Evolutionary conservation across 2,329 filamentous ascomycete genomes (phyloP), one percentile per base, ranked within the genome.

Genomic region (Aspergillus niger): DNA sequence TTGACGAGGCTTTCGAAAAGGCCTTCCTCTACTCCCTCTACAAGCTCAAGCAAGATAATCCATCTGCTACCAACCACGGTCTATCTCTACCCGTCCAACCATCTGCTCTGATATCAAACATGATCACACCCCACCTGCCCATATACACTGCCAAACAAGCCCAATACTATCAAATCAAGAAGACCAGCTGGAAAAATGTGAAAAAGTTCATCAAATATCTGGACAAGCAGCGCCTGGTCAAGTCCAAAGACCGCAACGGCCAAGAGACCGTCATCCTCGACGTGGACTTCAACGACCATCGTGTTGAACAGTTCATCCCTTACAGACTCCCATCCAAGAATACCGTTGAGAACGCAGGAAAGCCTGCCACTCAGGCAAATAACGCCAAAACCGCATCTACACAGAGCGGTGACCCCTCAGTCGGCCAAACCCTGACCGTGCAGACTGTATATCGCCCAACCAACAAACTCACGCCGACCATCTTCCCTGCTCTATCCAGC

Each of bases 131-230:
- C 1, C 88, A 86, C 67, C 80, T 90, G 2, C 87, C 87, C 2
- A 81, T 85, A 20, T 82, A 82, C 70, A 84, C 81, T 10, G 76
- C 84, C 5, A 78, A 82, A 20, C 81, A 86, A 68, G 79, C 80
- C 2, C 82, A 82, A 58, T 85, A 80, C 61, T 82, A 87, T 55
- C 85, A 87, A 65, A 88, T 90, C 73, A 90, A 89, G 70, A 90
- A 89, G 75, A 87, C 86, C 3, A 87, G 84, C 63, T 89, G 85
- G 85, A 90, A 90, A 75, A 89, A 85, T 62, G 82, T 87, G 61
- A 87, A 86, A 69, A 90, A 89, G 65, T 89, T 90, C 71, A 83
- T 90, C 74, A 90, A 89, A 67, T 79, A 84, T 56, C 78, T 90
- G 8, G 87, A 89, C 72, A 90, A 89, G 72, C 77, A 85, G 51